Base-by-base conservation (phyloP, 192 early-diverging fungal species). In the Coemansia sp. region DNA sequence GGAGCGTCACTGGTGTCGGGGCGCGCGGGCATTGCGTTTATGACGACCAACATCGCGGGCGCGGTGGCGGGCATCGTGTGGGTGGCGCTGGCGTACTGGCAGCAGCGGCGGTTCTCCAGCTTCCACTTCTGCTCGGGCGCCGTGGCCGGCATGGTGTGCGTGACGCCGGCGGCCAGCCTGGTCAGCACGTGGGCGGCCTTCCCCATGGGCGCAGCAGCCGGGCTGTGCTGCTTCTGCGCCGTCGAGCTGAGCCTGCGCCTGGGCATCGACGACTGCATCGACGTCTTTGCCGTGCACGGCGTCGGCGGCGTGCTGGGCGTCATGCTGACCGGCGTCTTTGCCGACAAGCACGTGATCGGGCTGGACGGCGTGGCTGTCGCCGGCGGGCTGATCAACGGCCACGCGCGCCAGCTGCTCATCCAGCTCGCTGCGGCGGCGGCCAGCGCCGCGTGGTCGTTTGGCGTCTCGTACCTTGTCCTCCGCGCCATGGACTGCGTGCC, bases 291-390 rank as follows among this genome's bases (percentile, higher is more conserved):
- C 42, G 87, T 91, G 12, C 91, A 92, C 73, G 91, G 88, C 36
- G 75, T 90, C 32, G 89, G 88, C 32, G 91, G 91, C 31, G 59
- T 89, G 32, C 74, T 92, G 42, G 96, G 96, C 43, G 88, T 89
- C 62, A 71, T 98, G n/a, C 77, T 96, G 24, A 96, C 95, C 5
- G 96, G 95, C 66, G 60, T 98, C 24, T 98, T 97, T 85, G 95
- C 96, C 19, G 85, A 94, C 67, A 81, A 86, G 39, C 85, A 73
- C 58, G 85, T 96, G 77, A 90, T 90, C 1, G 76, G 40, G 12
- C 74, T 96, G 37, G 93, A 96, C 68, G 79, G 79, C 29, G 73
- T 46, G 1, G 37, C 58, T 17, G 71, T 74, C n/a, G 51, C 46
- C 49, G 80, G 89, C 67, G 73, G 92, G 62, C 88, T 87, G 70